Percentiles rank a stretch among this genome's conserved stretches.
Evolutionary conservation across 169 alveolate species (phyloP).

Genomic region (Besnoitia besnoiti): DNA sequence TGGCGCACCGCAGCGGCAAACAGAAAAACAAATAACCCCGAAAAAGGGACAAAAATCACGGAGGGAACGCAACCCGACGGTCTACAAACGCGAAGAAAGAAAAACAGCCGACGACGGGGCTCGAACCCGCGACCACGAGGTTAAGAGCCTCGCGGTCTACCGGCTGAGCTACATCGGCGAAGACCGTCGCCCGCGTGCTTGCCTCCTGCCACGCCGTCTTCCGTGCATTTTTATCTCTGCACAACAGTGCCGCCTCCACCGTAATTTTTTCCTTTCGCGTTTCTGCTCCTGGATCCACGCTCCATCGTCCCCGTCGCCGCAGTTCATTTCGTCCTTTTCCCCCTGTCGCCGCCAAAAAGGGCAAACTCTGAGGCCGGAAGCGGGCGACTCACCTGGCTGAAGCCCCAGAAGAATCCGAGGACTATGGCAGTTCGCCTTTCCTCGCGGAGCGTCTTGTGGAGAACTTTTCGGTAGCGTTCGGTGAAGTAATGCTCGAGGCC

Average conservation of each 20-base stretch:
- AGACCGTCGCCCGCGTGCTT: no score
- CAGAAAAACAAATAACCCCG: no score
- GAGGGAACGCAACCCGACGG: no score
- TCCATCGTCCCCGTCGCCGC: not conserved
- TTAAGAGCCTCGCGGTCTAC: constrained; percentile 99
- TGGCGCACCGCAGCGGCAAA: no score
- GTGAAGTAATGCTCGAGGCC: not conserved
- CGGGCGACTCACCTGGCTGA: constrained; percentile 63
- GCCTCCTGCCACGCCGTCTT: no score
- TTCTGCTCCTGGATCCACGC: not conserved
- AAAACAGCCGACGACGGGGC: constrained; percentile 87
- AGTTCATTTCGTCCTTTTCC: not conserved
- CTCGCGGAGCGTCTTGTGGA: not conserved
- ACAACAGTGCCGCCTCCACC: not conserved
- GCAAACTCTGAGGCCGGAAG: no score
- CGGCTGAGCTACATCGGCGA: constrained; percentile 96
- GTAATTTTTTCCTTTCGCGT: not conserved
- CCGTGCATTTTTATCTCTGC: no score
- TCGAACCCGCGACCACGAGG: constrained; percentile 99
- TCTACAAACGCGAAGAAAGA: not conserved
- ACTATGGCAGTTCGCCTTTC: not conserved
- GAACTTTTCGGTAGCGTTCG: not conserved
- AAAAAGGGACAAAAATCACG: no score
- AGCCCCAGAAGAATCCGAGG: constrained; percentile 63
- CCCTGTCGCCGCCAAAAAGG: not conserved